A percentile compares a stretch with the other conserved stretches of the same genome.
Evolutionary conservation across 2,329 filamentous ascomycete genomes (phyloP).

Genomic region (Penicillium freii): DNA sequence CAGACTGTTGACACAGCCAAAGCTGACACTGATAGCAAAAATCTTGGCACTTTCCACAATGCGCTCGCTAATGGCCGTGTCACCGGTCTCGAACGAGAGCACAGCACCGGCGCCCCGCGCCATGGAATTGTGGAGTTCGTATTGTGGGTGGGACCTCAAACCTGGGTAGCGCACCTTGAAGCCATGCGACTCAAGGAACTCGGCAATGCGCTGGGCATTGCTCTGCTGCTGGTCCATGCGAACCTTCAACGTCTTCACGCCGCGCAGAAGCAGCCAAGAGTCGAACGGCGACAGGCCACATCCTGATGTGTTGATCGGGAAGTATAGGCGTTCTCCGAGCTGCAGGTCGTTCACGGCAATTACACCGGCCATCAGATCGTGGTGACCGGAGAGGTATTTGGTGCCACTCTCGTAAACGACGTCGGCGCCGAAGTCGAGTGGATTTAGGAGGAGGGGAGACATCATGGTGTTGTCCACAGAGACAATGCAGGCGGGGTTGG

Average conservation of each 20-base stretch:
- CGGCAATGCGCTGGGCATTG: constrained; percentile 85
- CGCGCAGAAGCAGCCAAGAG: constrained; percentile 90
- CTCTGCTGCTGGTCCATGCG: constrained; percentile 98
- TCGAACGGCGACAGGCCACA: constrained; percentile 94
- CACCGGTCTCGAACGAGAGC: constrained; percentile 92
- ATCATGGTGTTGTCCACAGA: constrained; percentile 99
- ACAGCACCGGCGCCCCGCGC: constrained; percentile 92
- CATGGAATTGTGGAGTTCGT: constrained; percentile 94
- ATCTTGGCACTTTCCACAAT: constrained; percentile 91
- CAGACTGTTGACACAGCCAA: constrained; percentile 95
- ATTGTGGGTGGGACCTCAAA: constrained; percentile 90
- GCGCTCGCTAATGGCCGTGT: constrained; percentile 76
- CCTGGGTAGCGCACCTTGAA: constrained; percentile 96
- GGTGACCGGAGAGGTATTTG: constrained; percentile 95
- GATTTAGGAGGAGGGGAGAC: constrained; percentile 89
- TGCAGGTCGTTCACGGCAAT: constrained; percentile 82
- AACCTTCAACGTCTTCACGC: constrained; percentile 93
- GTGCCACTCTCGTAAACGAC: constrained; percentile 97
- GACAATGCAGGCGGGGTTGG: constrained; percentile 75
- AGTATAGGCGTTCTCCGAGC: constrained; percentile 86
- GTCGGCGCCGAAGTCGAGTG: constrained; percentile 89
- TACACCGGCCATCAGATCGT: constrained; percentile 98
- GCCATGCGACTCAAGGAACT: constrained; percentile 85
- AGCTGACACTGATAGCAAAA: constrained; percentile 95
- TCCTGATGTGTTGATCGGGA: constrained; percentile 94